Conservation (phyloP, 306 rosid genomes). For the Vicia faba region DNA sequence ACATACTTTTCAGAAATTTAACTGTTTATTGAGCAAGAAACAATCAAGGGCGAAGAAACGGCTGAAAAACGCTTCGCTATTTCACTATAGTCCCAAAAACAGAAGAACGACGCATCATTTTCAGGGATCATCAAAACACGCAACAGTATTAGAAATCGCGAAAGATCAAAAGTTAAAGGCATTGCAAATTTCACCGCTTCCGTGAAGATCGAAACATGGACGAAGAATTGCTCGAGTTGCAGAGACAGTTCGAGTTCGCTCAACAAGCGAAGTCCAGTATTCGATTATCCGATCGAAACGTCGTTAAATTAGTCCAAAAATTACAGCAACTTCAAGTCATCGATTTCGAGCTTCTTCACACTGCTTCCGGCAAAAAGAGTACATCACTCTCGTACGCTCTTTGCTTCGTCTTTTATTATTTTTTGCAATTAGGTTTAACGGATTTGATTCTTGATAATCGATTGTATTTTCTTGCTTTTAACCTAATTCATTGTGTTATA, state of each 20-base stretch:
- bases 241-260: conserved; percentile 91
- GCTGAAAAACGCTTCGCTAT: conserved; percentile 23
- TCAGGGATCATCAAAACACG: conserved; percentile 31
- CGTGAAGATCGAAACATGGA: conserved; percentile 74
- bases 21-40: not conserved
- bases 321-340: conserved; percentile 88
- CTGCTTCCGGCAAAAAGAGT: too few species aligned
- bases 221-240: conserved; percentile 88
- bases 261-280: conserved; percentile 94
- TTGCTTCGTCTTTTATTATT: too few species aligned
- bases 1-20: too few species aligned
- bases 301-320: conserved; percentile 91
- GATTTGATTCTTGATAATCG: too few species aligned
- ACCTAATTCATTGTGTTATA: too few species aligned
- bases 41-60: not conserved
- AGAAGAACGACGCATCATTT: conserved; percentile 1
- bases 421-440: too few species aligned
- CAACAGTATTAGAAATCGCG: too few species aligned
- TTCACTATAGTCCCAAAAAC: conserved; percentile 2
- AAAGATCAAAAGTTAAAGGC: too few species aligned
- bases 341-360: too few species aligned
- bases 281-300: conserved; percentile 92
- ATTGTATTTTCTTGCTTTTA: too few species aligned
- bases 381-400: too few species aligned
- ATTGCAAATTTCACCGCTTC: too few species aligned